A percentile compares a stretch with the other conserved stretches of the same genome.
phyloP scores from a whole-genome alignment of 768 basidiomycete species.

The Podaxis pistillaris region DNA sequence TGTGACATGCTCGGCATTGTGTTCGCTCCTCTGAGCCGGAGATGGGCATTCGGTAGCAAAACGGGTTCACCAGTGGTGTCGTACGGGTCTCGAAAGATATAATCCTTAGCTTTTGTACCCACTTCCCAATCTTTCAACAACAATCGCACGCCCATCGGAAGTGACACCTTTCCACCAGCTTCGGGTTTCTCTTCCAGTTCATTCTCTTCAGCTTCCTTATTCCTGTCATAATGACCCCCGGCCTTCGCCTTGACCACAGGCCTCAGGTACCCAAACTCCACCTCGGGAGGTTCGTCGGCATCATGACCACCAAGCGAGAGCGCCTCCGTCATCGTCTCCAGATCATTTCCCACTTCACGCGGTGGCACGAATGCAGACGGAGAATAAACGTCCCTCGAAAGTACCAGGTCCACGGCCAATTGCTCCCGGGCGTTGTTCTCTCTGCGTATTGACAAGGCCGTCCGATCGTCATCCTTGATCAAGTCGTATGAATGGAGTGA shows the following conservation, averaged over 20 bases:
- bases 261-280: conserved; percentile 61
- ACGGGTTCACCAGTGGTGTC: conserved; percentile 24
- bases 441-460: conserved; percentile 38
- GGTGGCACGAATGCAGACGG: conserved; percentile 35
- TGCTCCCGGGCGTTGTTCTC: conserved; percentile 60
- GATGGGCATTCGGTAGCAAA: not conserved
- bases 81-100: conserved; percentile 57
- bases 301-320: conserved; percentile 42
- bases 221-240: conserved; percentile 26
- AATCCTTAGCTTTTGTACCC: conserved; percentile 48
- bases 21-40: not conserved
- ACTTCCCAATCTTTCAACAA: conserved; percentile 70
- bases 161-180: conserved; percentile 14
- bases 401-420: conserved; percentile 58
- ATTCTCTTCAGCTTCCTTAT: conserved; percentile 22
- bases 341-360: conserved; percentile 25
- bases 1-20: conserved; percentile 2
- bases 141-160: conserved; percentile 56
- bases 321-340: conserved; percentile 60
- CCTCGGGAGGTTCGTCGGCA: conserved; percentile 47
- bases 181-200: conserved; percentile 14
- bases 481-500: conserved; percentile 45
- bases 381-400: conserved; percentile 60
- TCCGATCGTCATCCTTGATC: conserved; percentile 31
- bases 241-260: conserved; percentile 38